phyloP scores from a whole-genome alignment of 2,329 filamentous ascomycete species.

The Aspergillus puulaauensis region DNA sequence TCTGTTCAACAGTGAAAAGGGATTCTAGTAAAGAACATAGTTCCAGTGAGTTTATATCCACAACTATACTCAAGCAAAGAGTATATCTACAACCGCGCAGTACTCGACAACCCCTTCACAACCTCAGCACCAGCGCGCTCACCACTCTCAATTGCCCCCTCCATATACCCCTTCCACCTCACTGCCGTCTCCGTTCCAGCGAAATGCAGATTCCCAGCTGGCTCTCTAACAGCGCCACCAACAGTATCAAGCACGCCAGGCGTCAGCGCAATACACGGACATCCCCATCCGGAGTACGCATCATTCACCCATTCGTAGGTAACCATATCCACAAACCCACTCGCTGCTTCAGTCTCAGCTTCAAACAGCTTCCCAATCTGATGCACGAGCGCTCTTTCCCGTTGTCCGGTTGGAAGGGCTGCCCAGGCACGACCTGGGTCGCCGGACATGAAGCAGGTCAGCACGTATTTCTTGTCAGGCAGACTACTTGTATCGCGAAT shows the following conservation, averaged over 20 bases:
- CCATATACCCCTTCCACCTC: slow-evolving; percentile 61
- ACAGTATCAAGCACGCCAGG: slow-evolving; percentile 40
- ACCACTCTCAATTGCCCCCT: slow-evolving; percentile 55
- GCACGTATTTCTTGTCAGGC: slow-evolving; percentile 22
- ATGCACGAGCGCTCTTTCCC: slow-evolving; percentile 10
- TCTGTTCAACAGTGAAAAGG: background rate
- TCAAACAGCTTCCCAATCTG: slow-evolving; percentile 17
- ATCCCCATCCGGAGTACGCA: slow-evolving; percentile 40
- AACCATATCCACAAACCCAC: slow-evolving; percentile 33
- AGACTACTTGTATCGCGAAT: slow-evolving; percentile 46
- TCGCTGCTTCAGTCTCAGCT: background rate
- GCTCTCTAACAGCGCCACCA: slow-evolving; percentile 33
- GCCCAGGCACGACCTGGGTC: slow-evolving; percentile 36
- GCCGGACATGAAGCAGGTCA: slow-evolving; percentile 46
- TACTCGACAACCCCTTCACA: slow-evolving; percentile 18
- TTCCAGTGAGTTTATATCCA: no score
- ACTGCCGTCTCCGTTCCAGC: slow-evolving; percentile 55
- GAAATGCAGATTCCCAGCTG: slow-evolving; percentile 50
- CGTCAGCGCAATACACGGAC: slow-evolving; percentile 38
- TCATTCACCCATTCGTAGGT: slow-evolving; percentile 42
- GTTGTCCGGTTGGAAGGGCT: background rate
- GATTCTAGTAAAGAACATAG: no score
- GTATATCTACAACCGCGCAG: background rate
- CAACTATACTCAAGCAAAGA: no score
- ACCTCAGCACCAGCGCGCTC: slow-evolving; percentile 51